These are phyloP conservation scores for Ganoderma lucidum DNA, from an alignment of 1,284 basidiomycete species.

Conservation along the genomic window DNA sequence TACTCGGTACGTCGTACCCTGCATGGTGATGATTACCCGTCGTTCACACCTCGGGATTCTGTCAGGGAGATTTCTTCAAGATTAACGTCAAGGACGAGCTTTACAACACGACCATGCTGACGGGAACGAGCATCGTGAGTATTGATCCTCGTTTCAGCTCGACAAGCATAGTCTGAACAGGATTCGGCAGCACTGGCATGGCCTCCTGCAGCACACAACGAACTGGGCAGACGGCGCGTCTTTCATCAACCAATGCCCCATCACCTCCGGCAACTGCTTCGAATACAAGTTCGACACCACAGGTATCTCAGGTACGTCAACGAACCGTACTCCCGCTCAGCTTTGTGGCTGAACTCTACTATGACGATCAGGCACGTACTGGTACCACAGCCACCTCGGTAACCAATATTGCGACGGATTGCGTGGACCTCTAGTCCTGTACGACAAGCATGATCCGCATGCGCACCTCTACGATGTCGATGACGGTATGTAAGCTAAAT, in stretches of 20 bases:
- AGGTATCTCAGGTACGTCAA: slow-evolving; percentile 30
- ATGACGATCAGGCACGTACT: slow-evolving; percentile 25
- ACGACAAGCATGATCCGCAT: slow-evolving; percentile 51
- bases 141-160: not conserved
- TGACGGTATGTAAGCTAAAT: slow-evolving; percentile 40
- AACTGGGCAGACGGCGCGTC: slow-evolving; percentile 38
- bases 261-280: slow-evolving; percentile 52
- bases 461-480: slow-evolving; percentile 46
- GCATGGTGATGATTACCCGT: not conserved
- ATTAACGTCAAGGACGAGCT: slow-evolving; percentile 46
- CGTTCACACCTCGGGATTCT: not conserved
- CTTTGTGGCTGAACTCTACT: slow-evolving; percentile 28
- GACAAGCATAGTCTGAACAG: not conserved
- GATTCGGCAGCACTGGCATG: slow-evolving; percentile 44
- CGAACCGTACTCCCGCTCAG: slow-evolving; percentile 19
- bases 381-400: slow-evolving; percentile 37
- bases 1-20: not conserved
- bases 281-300: slow-evolving; percentile 45
- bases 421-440: slow-evolving; percentile 48
- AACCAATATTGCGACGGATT: slow-evolving; percentile 39
- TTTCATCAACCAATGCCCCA: slow-evolving; percentile 56
- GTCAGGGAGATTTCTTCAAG: slow-evolving; percentile 38
- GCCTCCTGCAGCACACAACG: slow-evolving; percentile 41
- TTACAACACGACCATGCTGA: slow-evolving; percentile 42
- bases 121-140: slow-evolving; percentile 43